Evolutionary conservation across 768 basidiomycete species (phyloP).

Genomic region (Paxillus involutus): DNA sequence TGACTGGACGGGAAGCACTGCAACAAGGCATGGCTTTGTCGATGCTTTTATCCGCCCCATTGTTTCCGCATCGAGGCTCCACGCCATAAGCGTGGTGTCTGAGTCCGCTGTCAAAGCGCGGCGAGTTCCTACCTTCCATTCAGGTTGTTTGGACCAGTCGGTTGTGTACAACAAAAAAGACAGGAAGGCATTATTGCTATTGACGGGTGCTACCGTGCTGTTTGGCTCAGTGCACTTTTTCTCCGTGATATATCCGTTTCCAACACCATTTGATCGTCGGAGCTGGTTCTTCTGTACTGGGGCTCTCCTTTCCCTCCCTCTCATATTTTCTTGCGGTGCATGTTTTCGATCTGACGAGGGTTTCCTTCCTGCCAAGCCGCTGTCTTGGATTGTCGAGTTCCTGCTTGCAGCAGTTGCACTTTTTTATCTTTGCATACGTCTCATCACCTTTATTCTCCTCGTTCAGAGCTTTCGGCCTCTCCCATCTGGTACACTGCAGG

Average conservation of each 20-base stretch:
- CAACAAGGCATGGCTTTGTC: not conserved
- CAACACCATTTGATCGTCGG: too few species aligned
- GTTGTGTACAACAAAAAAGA: not conserved
- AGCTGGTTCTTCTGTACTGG: too few species aligned
- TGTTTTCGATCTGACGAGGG: too few species aligned
- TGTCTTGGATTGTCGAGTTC: too few species aligned
- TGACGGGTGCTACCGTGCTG: slow-evolving; percentile 4
- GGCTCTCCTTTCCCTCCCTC: too few species aligned
- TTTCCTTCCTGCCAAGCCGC: too few species aligned
- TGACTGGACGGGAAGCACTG: not conserved
- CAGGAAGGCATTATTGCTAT: not conserved
- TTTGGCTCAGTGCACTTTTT: slow-evolving; percentile 30
- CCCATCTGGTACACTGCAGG: too few species aligned
- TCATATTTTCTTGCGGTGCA: too few species aligned
- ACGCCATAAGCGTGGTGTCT: not conserved
- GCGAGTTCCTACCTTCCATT: not conserved
- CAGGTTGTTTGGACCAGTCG: not conserved
- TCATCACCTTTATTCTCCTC: too few species aligned
- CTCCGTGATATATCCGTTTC: slow-evolving; percentile 17
- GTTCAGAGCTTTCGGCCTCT: too few species aligned
- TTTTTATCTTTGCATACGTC: too few species aligned
- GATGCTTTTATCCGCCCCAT: not conserved
- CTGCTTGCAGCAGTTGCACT: too few species aligned
- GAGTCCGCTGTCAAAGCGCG: not conserved
- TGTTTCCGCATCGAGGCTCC: not conserved